phyloP scores from a whole-genome alignment of 495 filamentous ascomycete species.

The Physcia stellaris region DNA sequence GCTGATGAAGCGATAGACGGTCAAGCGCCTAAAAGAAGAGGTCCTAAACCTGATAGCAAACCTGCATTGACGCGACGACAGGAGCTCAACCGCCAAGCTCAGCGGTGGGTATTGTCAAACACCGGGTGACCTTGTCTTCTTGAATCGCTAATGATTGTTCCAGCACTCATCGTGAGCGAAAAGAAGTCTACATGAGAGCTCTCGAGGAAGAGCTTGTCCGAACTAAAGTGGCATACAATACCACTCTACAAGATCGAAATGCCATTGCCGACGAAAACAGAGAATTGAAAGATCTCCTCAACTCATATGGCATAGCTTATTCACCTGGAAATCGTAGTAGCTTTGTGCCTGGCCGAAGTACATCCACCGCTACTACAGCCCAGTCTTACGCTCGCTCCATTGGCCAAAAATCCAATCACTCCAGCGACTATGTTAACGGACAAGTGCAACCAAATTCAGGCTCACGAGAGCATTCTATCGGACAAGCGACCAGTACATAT shows the following conservation, averaged over 20 bases:
- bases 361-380: too few relatives aligned
- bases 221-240: slow-evolving; percentile 35
- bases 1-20: slow-evolving; percentile 44
- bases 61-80: slow-evolving; percentile 87
- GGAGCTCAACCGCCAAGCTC: slow-evolving; percentile 89
- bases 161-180: slow-evolving; percentile 90
- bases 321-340: too few relatives aligned
- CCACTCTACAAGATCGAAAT: slow-evolving; percentile 47
- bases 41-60: slow-evolving; percentile 93
- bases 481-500: too few relatives aligned
- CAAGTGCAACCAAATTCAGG: too few relatives aligned
- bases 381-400: too few relatives aligned
- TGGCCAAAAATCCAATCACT: too few relatives aligned
- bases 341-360: too few relatives aligned
- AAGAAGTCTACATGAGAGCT: slow-evolving; percentile 89
- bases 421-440: too few relatives aligned
- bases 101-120: slow-evolving; percentile 67
- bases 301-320: slow-evolving; percentile 62
- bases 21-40: slow-evolving; percentile 73
- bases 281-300: slow-evolving; percentile 66
- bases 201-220: slow-evolving; percentile 81
- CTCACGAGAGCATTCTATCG: too few relatives aligned
- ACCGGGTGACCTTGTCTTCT: too few relatives aligned
- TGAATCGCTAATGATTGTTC: background rate
- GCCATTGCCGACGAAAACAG: slow-evolving; percentile 35